Conservation (phyloP, 108 stramenopile species). For the Stephanodiscus triporus region DNA sequence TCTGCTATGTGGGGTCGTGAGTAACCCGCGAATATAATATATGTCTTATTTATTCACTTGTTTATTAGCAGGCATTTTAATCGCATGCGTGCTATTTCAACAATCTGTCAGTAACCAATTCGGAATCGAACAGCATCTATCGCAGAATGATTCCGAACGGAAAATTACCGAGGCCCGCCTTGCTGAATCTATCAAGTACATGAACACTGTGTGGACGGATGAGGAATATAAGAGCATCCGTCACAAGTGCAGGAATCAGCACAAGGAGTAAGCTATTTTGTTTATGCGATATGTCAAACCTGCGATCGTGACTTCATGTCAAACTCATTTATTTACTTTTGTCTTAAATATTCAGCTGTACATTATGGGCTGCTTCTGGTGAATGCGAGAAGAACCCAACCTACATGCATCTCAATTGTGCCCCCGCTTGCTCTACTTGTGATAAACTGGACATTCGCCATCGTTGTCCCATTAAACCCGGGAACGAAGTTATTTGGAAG, state of each 20-base stretch:
- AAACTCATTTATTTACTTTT: no score
- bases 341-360: no score
- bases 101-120: conserved; percentile 28
- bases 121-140: conserved; percentile 22
- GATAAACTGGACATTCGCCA: conserved; percentile 46
- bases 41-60: background rate
- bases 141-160: conserved; percentile 1
- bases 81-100: background rate
- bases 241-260: conserved; percentile 55
- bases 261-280: conserved; percentile 56
- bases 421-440: conserved; percentile 79
- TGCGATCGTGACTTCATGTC: no score
- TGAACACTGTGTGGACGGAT: conserved; percentile 28
- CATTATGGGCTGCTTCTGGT: no score
- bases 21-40: background rate
- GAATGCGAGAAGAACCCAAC: conserved; percentile 6
- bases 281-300: conserved; percentile 29
- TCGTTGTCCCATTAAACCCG: conserved; percentile 68
- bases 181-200: conserved; percentile 31
- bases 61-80: background rate
- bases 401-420: conserved; percentile 64
- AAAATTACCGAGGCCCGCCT: conserved; percentile 1
- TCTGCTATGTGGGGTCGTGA: conserved; percentile 41
- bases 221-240: conserved; percentile 19
- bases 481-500: conserved; percentile 52